phyloP scores from a whole-genome alignment of 257 asterid genomes.

The Solanum sparsipilum region DNA sequence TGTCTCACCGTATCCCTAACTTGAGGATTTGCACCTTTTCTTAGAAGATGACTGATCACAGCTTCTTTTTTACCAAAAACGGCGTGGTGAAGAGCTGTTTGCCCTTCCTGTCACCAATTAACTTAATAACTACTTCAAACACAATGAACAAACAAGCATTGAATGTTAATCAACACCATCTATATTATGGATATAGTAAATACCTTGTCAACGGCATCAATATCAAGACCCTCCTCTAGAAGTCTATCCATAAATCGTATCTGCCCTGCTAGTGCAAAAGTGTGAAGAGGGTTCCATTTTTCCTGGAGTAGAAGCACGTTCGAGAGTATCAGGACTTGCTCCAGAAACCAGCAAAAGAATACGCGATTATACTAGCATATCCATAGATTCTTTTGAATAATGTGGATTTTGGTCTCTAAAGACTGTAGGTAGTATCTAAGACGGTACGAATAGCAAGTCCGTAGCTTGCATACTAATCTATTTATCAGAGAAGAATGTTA shows the following conservation, averaged over 20 bases:
- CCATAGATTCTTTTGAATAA: not conserved
- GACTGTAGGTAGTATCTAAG: not conserved
- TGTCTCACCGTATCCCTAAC: conserved; percentile 59
- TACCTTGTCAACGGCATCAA: conserved; percentile 55
- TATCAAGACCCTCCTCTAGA: conserved; percentile 41
- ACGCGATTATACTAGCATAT: not conserved
- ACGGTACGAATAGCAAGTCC: not conserved
- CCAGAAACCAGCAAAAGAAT: not conserved
- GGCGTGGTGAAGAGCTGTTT: conserved; percentile 83
- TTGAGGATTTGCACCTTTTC: conserved; percentile 81
- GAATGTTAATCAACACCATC: not conserved
- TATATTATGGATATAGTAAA: not conserved
- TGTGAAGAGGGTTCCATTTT: conserved; percentile 83
- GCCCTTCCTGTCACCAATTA: conserved; percentile 53
- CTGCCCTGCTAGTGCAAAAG: conserved; percentile 76
- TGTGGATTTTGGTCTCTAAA: not conserved
- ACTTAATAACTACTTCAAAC: not conserved
- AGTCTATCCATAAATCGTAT: conserved; percentile 68
- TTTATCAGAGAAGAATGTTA: not conserved
- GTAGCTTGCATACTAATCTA: not conserved
- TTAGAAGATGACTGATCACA: conserved; percentile 83
- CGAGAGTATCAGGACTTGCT: not conserved
- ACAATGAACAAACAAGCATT: conserved; percentile 2
- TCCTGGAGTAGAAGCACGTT: conserved; percentile 22
- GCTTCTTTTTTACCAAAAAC: conserved; percentile 83